A percentile compares a stretch with the other conserved stretches of the same genome.
Evolutionary conservation across 129 eudicot genomes (phyloP).

Genomic region (Apium graveolens): DNA sequence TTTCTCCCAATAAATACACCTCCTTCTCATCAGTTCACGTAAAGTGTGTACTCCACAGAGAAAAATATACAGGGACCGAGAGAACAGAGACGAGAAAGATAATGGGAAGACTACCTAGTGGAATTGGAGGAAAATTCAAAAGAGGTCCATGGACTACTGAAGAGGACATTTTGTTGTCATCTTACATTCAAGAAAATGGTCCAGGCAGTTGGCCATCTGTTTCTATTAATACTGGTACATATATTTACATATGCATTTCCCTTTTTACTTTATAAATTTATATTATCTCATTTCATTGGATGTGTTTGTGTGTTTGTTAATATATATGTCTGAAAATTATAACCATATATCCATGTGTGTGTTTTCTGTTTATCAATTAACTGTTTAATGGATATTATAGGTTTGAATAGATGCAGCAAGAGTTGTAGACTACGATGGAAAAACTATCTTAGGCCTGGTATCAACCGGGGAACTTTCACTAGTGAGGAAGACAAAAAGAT

Average conservation of each 20-base stretch:
- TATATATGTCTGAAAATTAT: background rate
- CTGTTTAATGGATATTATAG: background rate
- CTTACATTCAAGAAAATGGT: conserved; percentile 42
- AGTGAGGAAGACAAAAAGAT: conserved; percentile 41
- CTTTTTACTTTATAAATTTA: background rate
- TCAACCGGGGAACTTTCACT: conserved; percentile 36
- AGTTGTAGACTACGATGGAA: conserved; percentile 49
- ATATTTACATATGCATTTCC: background rate
- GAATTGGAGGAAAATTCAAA: background rate
- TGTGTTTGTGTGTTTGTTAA: background rate
- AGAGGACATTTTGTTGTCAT: conserved; percentile 33
- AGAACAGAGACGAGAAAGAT: background rate
- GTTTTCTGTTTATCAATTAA: background rate
- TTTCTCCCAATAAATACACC: background rate
- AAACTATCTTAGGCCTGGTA: conserved; percentile 42
- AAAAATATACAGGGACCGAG: background rate
- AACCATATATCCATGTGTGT: background rate
- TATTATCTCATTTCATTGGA: too few relatives aligned
- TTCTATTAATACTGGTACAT: conserved; percentile 34
- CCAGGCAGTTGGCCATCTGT: conserved; percentile 40
- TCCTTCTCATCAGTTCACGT: background rate
- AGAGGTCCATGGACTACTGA: conserved; percentile 49
- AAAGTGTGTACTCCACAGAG: background rate
- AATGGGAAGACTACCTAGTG: conserved; percentile 12
- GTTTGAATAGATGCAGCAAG: conserved; percentile 41